Percentiles rank a stretch among this genome's conserved stretches.
Evolutionary conservation across 2,329 filamentous ascomycete species (phyloP).

Genomic region (Fusarium drepaniforme): DNA sequence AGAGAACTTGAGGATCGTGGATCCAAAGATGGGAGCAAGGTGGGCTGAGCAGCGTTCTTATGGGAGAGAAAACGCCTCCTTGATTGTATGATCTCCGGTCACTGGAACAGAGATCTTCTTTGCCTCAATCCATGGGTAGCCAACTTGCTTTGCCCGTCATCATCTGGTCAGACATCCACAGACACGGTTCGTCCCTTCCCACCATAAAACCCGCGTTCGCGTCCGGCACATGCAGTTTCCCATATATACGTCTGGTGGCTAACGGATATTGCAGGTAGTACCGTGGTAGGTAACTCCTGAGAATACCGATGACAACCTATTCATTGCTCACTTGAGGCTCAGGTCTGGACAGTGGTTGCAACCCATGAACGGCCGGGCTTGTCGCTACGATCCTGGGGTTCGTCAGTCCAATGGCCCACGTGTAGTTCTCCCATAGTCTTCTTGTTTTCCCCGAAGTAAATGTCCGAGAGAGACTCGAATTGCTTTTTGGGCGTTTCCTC

Average conservation of each 20-base stretch:
- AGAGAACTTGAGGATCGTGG: neutral
- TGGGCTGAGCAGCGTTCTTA: neutral
- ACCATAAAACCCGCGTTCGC: neutral
- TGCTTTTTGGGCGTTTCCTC: slow-evolving; percentile 24
- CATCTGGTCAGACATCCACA: slow-evolving; percentile 27
- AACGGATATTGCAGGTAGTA: neutral
- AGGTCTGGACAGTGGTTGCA: neutral
- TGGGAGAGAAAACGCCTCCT: neutral
- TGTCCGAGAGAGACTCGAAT: slow-evolving; percentile 1
- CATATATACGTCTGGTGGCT: neutral
- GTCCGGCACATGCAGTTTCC: neutral
- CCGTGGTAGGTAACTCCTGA: neutral
- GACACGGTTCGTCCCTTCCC: slow-evolving; percentile 12
- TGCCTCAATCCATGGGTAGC: neutral
- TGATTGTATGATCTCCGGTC: neutral
- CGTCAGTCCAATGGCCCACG: slow-evolving; percentile 1
- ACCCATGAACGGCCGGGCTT: slow-evolving; percentile 3
- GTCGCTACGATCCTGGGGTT: slow-evolving; percentile 8
- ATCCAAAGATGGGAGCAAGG: neutral
- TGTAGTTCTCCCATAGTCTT: neutral
- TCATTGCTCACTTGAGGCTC: neutral
- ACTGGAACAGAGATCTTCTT: neutral
- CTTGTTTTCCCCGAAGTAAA: neutral
- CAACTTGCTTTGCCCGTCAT: slow-evolving; percentile 21
- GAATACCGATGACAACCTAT: neutral